These are phyloP conservation scores for Diaporthe helianthi DNA, from an alignment of 2,329 filamentous ascomycete species.

Conservation along the genomic window DNA sequence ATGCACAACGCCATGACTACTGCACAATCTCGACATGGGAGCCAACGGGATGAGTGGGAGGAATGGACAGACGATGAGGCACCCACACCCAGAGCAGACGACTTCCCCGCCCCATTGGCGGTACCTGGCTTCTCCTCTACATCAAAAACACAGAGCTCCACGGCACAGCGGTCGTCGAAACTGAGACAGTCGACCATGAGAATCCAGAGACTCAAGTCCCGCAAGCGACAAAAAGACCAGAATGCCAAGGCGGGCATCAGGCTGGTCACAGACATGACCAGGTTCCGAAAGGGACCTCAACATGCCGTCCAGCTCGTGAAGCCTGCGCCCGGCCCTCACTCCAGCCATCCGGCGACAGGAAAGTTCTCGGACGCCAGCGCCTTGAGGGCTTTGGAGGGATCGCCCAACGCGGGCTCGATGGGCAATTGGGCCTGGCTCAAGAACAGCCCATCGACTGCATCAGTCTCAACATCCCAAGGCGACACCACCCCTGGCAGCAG, in stretches of 20 bases:
- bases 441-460: slow-evolving; percentile 43
- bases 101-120: slow-evolving; percentile 34
- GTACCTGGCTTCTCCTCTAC: not conserved
- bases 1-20: slow-evolving; percentile 35
- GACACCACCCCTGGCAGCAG: slow-evolving; percentile 61
- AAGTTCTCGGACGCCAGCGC: slow-evolving; percentile 67
- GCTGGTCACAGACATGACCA: slow-evolving; percentile 73
- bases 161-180: slow-evolving; percentile 41
- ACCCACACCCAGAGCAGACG: slow-evolving; percentile 48
- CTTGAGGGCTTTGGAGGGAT: slow-evolving; percentile 65
- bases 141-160: slow-evolving; percentile 10
- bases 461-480: not conserved
- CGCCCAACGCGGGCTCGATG: slow-evolving; percentile 59
- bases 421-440: slow-evolving; percentile 65
- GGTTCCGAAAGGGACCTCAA: slow-evolving; percentile 52
- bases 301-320: slow-evolving; percentile 45
- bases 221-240: slow-evolving; percentile 65
- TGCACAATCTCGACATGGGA: slow-evolving; percentile 35
- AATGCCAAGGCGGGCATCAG: slow-evolving; percentile 70
- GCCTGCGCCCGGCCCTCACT: slow-evolving; percentile 29
- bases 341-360: slow-evolving; percentile 35
- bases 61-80: slow-evolving; percentile 60
- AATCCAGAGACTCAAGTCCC: slow-evolving; percentile 60
- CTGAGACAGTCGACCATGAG: slow-evolving; percentile 47
- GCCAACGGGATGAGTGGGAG: slow-evolving; percentile 55